Base-by-base conservation (phyloP, 2,329 filamentous ascomycete species). In the Neonectria faginata region DNA sequence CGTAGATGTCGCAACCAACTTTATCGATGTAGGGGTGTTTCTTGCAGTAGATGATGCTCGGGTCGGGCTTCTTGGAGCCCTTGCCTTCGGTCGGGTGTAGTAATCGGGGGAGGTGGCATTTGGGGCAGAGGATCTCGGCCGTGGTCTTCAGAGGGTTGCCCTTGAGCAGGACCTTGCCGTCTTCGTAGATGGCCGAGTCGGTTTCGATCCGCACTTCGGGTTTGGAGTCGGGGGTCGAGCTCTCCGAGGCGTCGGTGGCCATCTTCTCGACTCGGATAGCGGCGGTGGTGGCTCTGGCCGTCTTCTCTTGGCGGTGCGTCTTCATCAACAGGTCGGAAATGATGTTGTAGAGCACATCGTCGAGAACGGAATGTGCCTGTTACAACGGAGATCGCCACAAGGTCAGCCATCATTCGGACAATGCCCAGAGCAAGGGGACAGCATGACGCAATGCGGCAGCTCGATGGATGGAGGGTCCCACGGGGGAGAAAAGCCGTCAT, bases 301-400 rank as follows among this genome's bases (percentile, higher is more conserved):
- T 87, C 82, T 94, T 94, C 80, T 95, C 92, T 70, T 92, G 87
- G 70, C 90, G 91, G 77, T 95, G 92, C 44, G 88, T 89, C 77
- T 92, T 88, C 73, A 93, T 84, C 68, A 93, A 83, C 56, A 93
- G 84, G 76, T 92, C 91, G 78, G 92, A 90, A 70, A 94, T 85
- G 74, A 94, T 86, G 78, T 92, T 94, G 81, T 91, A 89, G 66
- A 95, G 82, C 60, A 91, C 80, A 75, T 94, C 91, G 74, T 94
- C 90, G 74, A 95, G 85, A 65, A 95, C 86, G 22, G 86, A 81
- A 75, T 89, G 85, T 68, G 88, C 83, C 88, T 90, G 54, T 42
- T 50, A 42, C 48, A 47, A 66, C 44, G 53, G 25, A 56, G 33
- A 36, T n/a, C 44, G 33, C 50, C 58, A 57, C 58, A 56, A 51